Base-by-base conservation (phyloP, 202 grass and related monocot species). In the Alloteropsis angusta region DNA sequence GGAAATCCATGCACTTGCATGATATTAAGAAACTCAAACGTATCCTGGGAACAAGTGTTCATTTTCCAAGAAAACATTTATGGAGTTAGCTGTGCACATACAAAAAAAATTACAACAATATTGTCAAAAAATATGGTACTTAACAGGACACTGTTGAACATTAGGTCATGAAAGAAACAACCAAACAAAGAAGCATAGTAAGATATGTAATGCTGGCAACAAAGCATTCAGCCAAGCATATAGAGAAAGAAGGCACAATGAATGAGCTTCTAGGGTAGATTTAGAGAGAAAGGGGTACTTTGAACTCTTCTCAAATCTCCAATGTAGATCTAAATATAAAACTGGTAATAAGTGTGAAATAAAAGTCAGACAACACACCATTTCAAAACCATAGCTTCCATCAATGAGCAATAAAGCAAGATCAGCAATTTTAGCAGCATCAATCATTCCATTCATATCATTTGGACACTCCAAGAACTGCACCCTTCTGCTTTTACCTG, bases 1-100 rank as follows among this genome's bases (percentile, higher is more conserved):
- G 92, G 96, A 72, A 95, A 99, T 77, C 96, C 96, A 89, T 99
- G 96, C 37, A 90, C 92, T 93, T 95, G 92, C 90, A 99, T 91
- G 57, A 99, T 90, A 72, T 99, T 99, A 60, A 99, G 92, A 79
- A 99, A 99, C 71, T 99, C 96, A 82, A 95, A 99, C 16, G 92
- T 99, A 84, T 99, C 96, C 96, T 99, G 76, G 16, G 68, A 81
- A 82, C 37, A 73, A 73, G 76, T 48, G 35, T 66, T 72, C 25
- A 65, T 64, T 87, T 87, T 67, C 55, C 57, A 59, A 48, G 28
- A 74, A 67, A 74, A 36, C 37, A 55, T 55, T 23, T 15, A 50
- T 42, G 39, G 9, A 72, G n/a, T 37, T 65, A 66, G 15, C 39
- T 26, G 26, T 9, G 21, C 4, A 9, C 22, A 21, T 49, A 60